These are phyloP conservation scores for Clarireedia homoeocarpa DNA, from an alignment of 2,329 filamentous ascomycete species.

Conservation along the genomic window DNA sequence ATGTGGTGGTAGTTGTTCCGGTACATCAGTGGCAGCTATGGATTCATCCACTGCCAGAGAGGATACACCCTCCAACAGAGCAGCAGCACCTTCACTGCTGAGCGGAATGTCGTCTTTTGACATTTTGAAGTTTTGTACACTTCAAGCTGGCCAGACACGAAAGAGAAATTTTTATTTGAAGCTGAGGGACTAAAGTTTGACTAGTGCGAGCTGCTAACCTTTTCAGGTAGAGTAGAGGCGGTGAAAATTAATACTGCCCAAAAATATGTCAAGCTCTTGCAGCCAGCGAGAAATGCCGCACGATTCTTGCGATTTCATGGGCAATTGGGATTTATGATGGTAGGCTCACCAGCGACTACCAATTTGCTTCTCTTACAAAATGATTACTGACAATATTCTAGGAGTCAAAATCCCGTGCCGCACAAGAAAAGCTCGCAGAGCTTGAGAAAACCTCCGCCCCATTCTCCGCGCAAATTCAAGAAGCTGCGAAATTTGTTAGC, in stretches of 20 bases:
- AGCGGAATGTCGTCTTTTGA: neutral
- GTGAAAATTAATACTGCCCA: neutral
- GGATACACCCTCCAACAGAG: neutral
- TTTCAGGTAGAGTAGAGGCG: neutral
- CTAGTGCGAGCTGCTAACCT: neutral
- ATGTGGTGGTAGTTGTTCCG: conserved; percentile 21
- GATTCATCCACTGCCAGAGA: conserved; percentile 17
- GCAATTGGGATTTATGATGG: neutral
- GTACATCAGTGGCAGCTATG: conserved; percentile 13
- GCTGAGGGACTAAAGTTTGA: neutral
- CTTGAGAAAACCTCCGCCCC: conserved; percentile 30
- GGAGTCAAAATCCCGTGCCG: conserved; percentile 25
- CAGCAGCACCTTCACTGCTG: neutral
- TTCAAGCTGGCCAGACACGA: neutral
- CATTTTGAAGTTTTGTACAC: neutral
- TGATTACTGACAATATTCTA: conserved; percentile 5
- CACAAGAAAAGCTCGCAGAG: conserved; percentile 26
- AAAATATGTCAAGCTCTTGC: no score
- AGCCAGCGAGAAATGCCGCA: no score
- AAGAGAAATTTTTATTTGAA: neutral
- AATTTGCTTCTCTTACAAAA: neutral
- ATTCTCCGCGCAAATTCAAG: conserved; percentile 29
- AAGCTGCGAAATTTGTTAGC: conserved; percentile 29
- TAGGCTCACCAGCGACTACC: neutral
- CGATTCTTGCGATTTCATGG: neutral